These are phyloP conservation scores for Ustilago lituana DNA, from an alignment of 1,284 basidiomycete species.

Conservation along the genomic window DNA sequence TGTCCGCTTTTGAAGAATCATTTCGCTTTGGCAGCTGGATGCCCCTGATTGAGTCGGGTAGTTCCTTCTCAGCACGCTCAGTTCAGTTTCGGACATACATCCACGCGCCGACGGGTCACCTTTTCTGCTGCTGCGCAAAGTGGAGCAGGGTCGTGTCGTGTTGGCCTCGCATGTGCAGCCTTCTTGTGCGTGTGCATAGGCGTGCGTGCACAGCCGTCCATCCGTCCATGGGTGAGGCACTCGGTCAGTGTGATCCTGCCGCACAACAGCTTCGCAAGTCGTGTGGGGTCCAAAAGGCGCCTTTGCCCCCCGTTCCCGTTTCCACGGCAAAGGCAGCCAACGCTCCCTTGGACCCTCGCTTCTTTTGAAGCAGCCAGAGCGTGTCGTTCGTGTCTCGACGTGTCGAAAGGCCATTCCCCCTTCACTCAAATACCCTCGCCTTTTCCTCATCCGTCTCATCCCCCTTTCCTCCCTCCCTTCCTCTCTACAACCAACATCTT, in stretches of 20 bases:
- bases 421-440: slow-evolving; percentile 12
- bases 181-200: neutral
- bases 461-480: slow-evolving; percentile 5
- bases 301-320: neutral
- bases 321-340: too few species aligned
- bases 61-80: too few species aligned
- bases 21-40: too few species aligned
- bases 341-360: too few species aligned
- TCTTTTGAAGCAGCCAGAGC: neutral
- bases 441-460: slow-evolving; percentile 7
- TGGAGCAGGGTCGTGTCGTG: slow-evolving; percentile 17
- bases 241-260: neutral
- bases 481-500: slow-evolving; percentile 3
- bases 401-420: slow-evolving; percentile 7
- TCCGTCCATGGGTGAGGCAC: neutral
- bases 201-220: neutral
- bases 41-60: too few species aligned
- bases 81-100: too few species aligned
- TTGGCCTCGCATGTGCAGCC: slow-evolving; percentile 7
- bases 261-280: neutral
- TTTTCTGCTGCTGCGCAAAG: neutral
- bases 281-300: slow-evolving; percentile 3
- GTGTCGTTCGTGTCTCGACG: slow-evolving; percentile 30
- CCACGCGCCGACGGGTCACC: slow-evolving; percentile 1
- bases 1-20: too few species aligned